These are phyloP conservation scores for Fusarium robinianum DNA, from an alignment of 2,329 filamentous ascomycete species.

Conservation along the genomic window DNA sequence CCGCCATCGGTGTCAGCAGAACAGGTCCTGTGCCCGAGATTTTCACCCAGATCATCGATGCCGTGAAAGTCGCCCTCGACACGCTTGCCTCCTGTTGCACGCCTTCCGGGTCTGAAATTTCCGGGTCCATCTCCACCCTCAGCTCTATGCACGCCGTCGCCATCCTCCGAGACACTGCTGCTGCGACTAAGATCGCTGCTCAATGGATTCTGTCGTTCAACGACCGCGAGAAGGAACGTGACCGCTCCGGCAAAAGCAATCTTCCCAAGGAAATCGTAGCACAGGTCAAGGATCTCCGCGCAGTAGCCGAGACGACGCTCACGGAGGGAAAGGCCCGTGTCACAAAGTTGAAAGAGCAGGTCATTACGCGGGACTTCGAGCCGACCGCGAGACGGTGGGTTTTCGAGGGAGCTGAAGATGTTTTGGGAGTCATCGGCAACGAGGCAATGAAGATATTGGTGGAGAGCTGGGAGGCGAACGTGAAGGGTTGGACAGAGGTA, in stretches of 20 bases:
- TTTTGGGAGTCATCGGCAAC: slow-evolving; percentile 35
- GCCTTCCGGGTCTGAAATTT: slow-evolving; percentile 11
- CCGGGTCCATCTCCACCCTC: slow-evolving; percentile 32
- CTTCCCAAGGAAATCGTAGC: slow-evolving; percentile 45
- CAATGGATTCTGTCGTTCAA: slow-evolving; percentile 45
- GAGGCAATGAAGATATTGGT: slow-evolving; percentile 35
- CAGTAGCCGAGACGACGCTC: slow-evolving; percentile 38
- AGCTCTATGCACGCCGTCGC: slow-evolving; percentile 44
- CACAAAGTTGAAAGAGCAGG: slow-evolving; percentile 38
- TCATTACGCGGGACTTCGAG: slow-evolving; percentile 36
- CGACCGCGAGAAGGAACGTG: slow-evolving; percentile 47
- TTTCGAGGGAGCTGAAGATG: slow-evolving; percentile 31
- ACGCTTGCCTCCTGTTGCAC: slow-evolving; percentile 30
- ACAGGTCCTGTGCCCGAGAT: slow-evolving; percentile 28
- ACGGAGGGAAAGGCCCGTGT: slow-evolving; percentile 41
- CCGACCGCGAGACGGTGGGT: slow-evolving; percentile 36
- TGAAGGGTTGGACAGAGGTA: slow-evolving; percentile 43
- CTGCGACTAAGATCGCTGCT: slow-evolving; percentile 39
- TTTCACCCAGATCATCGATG: slow-evolving; percentile 36
- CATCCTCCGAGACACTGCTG: slow-evolving; percentile 46
- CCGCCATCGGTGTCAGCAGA: slow-evolving; percentile 34
- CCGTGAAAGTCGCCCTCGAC: slow-evolving; percentile 35
- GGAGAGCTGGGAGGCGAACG: slow-evolving; percentile 42
- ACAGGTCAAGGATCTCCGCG: slow-evolving; percentile 42
- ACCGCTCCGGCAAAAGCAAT: slow-evolving; percentile 45